phyloP scores from a whole-genome alignment of 2,329 filamentous ascomycete species.

The Talaromyces funiculosus region DNA sequence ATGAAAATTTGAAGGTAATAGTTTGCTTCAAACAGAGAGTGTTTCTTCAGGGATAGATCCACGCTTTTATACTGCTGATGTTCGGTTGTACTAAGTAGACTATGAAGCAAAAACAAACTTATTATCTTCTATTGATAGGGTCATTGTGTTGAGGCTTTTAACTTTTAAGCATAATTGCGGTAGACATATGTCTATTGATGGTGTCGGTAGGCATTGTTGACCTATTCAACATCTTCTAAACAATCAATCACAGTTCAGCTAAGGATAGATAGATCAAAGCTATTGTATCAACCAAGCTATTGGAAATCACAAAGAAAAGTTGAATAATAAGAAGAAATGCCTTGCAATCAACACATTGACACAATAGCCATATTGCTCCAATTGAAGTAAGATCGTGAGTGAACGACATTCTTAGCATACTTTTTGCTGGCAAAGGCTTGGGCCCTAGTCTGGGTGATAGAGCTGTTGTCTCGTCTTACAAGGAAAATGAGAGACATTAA shows the following conservation, averaged over 20 bases:
- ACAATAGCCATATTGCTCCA: not conserved
- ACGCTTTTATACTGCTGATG: not conserved
- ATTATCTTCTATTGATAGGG: not conserved
- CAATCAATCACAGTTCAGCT: not conserved
- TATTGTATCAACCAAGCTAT: too few species aligned
- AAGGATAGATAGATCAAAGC: not conserved
- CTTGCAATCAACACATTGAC: not conserved
- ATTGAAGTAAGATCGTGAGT: not conserved
- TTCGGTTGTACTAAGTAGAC: not conserved
- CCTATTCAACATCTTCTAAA: not conserved
- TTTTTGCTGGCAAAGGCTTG: not conserved
- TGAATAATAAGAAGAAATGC: not conserved
- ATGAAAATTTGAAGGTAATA: not conserved
- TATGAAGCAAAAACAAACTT: not conserved
- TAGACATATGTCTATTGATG: not conserved
- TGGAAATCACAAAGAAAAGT: not conserved
- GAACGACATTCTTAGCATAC: not conserved
- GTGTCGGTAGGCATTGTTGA: not conserved
- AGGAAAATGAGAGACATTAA: not conserved
- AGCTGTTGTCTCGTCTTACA: not conserved
- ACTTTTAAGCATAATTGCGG: not conserved
- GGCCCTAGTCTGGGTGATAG: not conserved
- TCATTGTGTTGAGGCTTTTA: not conserved
- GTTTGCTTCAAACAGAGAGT: not conserved
- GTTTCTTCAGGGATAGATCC: not conserved